phyloP scores from a whole-genome alignment of 2,329 filamentous ascomycete species.

The Lachnellula willkommii region DNA sequence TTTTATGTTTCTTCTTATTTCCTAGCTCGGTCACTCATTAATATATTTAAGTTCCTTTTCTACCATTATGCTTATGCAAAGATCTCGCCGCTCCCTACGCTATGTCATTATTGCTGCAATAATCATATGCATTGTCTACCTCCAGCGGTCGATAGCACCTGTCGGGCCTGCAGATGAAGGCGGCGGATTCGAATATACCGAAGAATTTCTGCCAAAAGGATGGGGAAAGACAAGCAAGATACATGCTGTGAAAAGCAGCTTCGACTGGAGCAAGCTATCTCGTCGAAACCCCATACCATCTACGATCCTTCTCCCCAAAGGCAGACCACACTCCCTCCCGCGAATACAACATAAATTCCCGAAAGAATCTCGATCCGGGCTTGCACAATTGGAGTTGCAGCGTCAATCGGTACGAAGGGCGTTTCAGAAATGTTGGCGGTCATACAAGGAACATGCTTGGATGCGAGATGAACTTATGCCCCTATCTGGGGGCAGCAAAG shows the following conservation, averaged over 20 bases:
- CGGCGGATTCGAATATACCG: not conserved
- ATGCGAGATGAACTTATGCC: slow-evolving; percentile 78
- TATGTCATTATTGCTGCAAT: not conserved
- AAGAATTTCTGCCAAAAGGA: not conserved
- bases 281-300: slow-evolving; percentile 8
- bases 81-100: not conserved
- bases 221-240: not conserved
- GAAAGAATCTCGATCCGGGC: slow-evolving; percentile 7
- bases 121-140: not conserved
- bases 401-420: slow-evolving; percentile 6
- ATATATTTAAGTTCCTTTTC: not conserved
- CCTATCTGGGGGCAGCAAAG: slow-evolving; percentile 56
- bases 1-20: not conserved
- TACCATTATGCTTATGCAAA: not conserved
- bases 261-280: not conserved
- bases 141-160: not conserved
- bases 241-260: not conserved
- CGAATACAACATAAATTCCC: slow-evolving; percentile 21
- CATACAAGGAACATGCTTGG: slow-evolving; percentile 76
- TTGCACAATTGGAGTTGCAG: slow-evolving; percentile 10
- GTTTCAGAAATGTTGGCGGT: slow-evolving; percentile 54
- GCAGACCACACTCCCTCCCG: slow-evolving; percentile 8
- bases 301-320: slow-evolving; percentile 5
- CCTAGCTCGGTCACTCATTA: not conserved
- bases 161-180: not conserved